Evolutionary conservation across 1,139 yeast species (phyloP), one percentile per base, ranked within the genome.

Genomic region (Suhomyces ambrosiae): DNA sequence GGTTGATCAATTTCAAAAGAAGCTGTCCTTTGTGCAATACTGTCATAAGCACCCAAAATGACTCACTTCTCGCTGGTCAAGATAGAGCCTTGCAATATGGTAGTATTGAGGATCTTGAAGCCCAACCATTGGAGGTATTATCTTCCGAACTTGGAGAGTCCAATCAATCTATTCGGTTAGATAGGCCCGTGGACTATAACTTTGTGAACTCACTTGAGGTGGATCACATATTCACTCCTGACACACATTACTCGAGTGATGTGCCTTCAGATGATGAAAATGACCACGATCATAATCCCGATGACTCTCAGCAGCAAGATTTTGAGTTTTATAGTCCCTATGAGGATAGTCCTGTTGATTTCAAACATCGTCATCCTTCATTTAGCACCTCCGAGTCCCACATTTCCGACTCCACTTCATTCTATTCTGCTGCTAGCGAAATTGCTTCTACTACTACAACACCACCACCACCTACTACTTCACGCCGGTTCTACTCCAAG

Each of bases 1-100:
- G 77, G 77, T 55, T 71, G 32, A 64, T 71, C 18, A 69, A 71
- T 48, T 71, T 71, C 50, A 58, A 61, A 33, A 52, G 74, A 40
- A 65, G 68, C 38, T 71, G 77, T 49, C 77, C 77, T 0, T 60
- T 71, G 45, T 71, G 77, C 47, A 71, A 71, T 46, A 53, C 60
- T 28, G 37, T 40, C 42, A 33, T 39, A 12, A 27, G 24, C n/a
- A 26, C 32, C 13, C 42, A 23, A 12, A 14, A 24, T 14, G 40
- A 39, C 17, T 29, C 38, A 11, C 35, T 39, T 23, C 55, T 57
- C 48, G 56, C 55, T 23, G 56, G 56, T 26, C 56, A 52, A 44
- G 47, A 43, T 19, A 22, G 45, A 18, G 25, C 44, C 8, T 33
- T 26, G 15, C 33, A 38, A 19, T 41, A 41, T 22, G 45, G 42